Base-by-base conservation (phyloP, 257 asterid species). In the Catharanthus roseus region DNA sequence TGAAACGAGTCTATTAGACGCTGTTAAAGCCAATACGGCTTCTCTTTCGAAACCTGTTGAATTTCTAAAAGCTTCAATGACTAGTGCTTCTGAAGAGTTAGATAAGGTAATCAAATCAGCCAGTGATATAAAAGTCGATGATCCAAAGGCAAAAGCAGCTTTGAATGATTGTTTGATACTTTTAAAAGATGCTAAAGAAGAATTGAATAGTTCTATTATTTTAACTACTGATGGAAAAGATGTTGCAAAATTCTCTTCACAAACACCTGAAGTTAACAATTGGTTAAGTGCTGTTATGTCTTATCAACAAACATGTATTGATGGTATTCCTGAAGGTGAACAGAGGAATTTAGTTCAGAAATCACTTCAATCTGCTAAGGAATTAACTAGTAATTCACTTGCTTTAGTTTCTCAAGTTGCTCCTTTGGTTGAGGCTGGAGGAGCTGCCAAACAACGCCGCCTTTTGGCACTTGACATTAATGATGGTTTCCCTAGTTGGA, bases 231-330 rank as follows among this genome's bases (percentile, higher is more conserved):
- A 77, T 16, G 84, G 81, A 8, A 75, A 72, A 2, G 83, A 76
- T 5, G 2, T 79, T 11, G 60, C 18, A 2, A 72, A 65, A 26
- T 8, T 78, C 0, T n/a, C 85, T 0, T 11, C 83, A 0, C 24
- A 36, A 8, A 72, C 77, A 1, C 80, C 81, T 1, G 99, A 93
- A 36, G 21, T 93, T 1, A 83, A 86, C 73, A 93, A 91, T 47
- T 86, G 88, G 92, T 53, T 93, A 66, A 93, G 96, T 70, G 97
- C 99, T 0, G 99, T 88, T 0, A 56, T 93, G 70, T 84, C 96
- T 11, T 91, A 86, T 71, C 96, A 93, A 71, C 86, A 90, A 49
- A 85, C 93, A 6, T 93, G 99, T 72, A 63, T 88, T 3, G 99
- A 93, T 29, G 96, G 91, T 0, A 83, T 89, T 44, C 92, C 96